Base-by-base conservation (phyloP, 257 asterid species). In the Leonotis leonurus region DNA sequence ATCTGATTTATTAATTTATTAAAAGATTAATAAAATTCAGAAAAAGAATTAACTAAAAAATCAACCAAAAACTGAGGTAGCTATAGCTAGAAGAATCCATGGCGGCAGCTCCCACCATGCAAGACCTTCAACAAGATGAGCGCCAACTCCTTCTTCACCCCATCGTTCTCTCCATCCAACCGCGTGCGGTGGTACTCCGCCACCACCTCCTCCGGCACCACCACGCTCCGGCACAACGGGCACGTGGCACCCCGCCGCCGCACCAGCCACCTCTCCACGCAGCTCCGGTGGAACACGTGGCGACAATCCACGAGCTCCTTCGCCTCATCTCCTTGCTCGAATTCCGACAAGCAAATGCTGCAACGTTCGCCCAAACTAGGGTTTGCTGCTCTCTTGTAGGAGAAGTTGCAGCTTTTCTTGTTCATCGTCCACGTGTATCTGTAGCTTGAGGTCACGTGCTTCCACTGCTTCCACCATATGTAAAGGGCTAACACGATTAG, bases 191-290 rank as follows among this genome's bases (percentile, higher is more conserved):
- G 76, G 50, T 80, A 77, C 74, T 74, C 75, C 0, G 30, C 48
- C 36, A 64, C 70, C 13, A 70, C 9, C 60, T 4, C 57, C 60
- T 49, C 72, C n/a, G 85, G 80, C 78, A 83, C 75, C 25, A 86
- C 82, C 68, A 26, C 40, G 18, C 64, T 60, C 69, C 91, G 69
- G 67, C 91, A 83, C 12, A 86, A 61, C 6, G 95, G 95, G 63
- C 95, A 86, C 8, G 83, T 75, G 1, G 77, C 76, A 14, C 10
- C 37, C 1, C 50, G 57, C 48, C 53, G 33, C 7, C 61, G 22
- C 4, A 46, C 60, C 83, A 86, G 48, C 68, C 22, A 78, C 30
- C 43, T 72, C 66, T 81, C 88, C 14, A 83, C 21, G 52, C 95
- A 86, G 12, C 56, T 59, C 11, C 60, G 60, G 26, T 86, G 95